Percentiles rank a stretch among this genome's conserved stretches.
Evolutionary conservation across 495 filamentous ascomycete species (phyloP).

Genomic region (Delitschia confertaspora): DNA sequence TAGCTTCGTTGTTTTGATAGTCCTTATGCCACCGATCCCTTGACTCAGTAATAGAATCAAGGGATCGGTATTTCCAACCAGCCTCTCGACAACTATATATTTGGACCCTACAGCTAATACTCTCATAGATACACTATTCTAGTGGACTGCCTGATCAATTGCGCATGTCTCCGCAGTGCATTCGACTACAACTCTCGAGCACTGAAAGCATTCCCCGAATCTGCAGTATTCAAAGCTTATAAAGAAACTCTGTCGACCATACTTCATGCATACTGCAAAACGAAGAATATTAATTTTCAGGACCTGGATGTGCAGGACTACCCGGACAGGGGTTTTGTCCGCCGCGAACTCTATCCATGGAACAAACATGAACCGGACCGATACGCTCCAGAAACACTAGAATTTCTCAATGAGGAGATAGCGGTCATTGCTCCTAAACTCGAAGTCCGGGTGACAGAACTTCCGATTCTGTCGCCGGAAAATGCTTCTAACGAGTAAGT

Average conservation of each 20-base stretch:
- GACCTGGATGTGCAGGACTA: constrained; percentile 26
- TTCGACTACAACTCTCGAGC: constrained; percentile 14
- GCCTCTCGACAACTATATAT: not conserved
- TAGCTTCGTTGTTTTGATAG: not conserved
- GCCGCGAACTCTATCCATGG: constrained; percentile 90
- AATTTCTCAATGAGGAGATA: constrained; percentile 31
- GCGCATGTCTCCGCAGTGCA: constrained; percentile 24
- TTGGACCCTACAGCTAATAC: not conserved
- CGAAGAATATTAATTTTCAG: constrained; percentile 7
- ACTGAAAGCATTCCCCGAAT: constrained; percentile 8
- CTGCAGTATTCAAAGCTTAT: constrained; percentile 1
- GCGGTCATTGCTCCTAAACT: constrained; percentile 16
- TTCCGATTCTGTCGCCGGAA: constrained; percentile 11
- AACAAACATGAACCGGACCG: constrained; percentile 83
- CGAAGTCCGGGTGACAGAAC: constrained; percentile 17
- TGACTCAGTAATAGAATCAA: no score
- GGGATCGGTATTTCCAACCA: not conserved
- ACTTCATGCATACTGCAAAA: constrained; percentile 13
- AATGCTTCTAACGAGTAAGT: constrained; percentile 21
- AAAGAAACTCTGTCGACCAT: not conserved
- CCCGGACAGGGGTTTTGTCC: constrained; percentile 65
- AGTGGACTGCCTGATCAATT: constrained; percentile 15
- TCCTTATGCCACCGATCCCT: not conserved
- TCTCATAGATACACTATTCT: constrained; percentile 16
- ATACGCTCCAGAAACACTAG: constrained; percentile 57